Conservation (phyloP, 2,329 filamentous ascomycete genomes). For the Aureobasidium vineae region DNA sequence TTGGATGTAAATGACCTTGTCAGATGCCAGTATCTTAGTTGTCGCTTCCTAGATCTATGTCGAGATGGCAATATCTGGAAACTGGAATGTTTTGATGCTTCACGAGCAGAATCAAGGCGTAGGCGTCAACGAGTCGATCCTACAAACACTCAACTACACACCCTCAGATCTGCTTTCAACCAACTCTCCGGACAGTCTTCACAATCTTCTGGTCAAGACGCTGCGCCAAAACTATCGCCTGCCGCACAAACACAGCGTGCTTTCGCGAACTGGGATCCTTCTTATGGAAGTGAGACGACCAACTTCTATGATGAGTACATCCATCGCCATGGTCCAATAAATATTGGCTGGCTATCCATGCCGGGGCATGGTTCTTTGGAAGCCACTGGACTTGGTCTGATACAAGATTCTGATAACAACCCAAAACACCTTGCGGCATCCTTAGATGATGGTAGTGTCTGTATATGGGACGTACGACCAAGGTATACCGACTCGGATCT, state of each 20-base stretch:
- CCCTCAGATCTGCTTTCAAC: constrained; percentile 14
- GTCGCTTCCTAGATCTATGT: constrained; percentile 62
- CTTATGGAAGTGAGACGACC: constrained; percentile 66
- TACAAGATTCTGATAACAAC: constrained; percentile 58
- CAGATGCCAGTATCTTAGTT: constrained; percentile 67
- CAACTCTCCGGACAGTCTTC: constrained; percentile 1
- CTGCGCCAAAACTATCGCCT: constrained; percentile 20
- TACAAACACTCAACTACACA: not conserved
- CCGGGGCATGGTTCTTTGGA: constrained; percentile 58
- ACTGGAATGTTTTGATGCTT: constrained; percentile 68
- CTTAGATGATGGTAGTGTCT: constrained; percentile 83
- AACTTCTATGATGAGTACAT: constrained; percentile 91
- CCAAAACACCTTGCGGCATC: constrained; percentile 68
- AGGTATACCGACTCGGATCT: not conserved
- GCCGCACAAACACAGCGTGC: constrained; percentile 54
- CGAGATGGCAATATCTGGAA: constrained; percentile 79
- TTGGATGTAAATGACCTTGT: constrained; percentile 65
- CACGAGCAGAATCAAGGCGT: constrained; percentile 63
- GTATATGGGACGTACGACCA: constrained; percentile 66
- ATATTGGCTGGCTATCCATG: constrained; percentile 72
- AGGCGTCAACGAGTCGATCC: constrained; percentile 46
- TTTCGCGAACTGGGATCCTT: constrained; percentile 79
- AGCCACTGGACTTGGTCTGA: constrained; percentile 66
- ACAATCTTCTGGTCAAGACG: not conserved
- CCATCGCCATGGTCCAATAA: constrained; percentile 72